Evolutionary conservation across 257 asterid species (phyloP).

Genomic region (Scutellaria minor): DNA sequence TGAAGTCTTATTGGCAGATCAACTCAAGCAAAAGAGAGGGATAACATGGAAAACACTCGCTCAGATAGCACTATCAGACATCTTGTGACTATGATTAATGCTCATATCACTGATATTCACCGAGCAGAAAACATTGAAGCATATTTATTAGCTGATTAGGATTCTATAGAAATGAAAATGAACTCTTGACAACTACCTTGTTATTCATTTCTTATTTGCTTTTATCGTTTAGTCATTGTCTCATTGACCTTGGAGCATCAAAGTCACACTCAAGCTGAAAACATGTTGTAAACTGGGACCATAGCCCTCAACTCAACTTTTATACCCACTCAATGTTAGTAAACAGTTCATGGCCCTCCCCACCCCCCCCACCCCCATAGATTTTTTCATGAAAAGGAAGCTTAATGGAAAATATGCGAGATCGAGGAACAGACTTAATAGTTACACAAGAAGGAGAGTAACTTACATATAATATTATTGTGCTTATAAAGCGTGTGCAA

Average conservation of each 20-base stretch:
- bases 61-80: slow-evolving; percentile 1
- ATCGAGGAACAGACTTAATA: slow-evolving; percentile 25
- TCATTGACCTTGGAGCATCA: slow-evolving; percentile 17
- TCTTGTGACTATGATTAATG: neutral
- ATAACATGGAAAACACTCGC: neutral
- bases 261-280: slow-evolving; percentile 5
- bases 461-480: slow-evolving; percentile 82
- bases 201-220: neutral
- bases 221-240: neutral
- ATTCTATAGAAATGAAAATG: neutral
- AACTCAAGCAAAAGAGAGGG: neutral
- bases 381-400: neutral
- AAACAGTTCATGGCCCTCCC: neutral
- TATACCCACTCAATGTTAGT: slow-evolving; percentile 10
- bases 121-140: neutral
- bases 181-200: neutral
- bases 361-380: neutral
- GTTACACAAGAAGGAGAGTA: slow-evolving; percentile 32
- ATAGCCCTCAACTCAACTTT: slow-evolving; percentile 1
- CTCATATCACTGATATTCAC: neutral
- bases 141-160: neutral
- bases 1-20: neutral
- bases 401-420: neutral
- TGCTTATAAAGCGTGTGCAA: slow-evolving; percentile 86
- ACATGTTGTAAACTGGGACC: neutral